Evolutionary conservation across 2,329 filamentous ascomycete species (phyloP).

Genomic region (Calonectria honghensis): DNA sequence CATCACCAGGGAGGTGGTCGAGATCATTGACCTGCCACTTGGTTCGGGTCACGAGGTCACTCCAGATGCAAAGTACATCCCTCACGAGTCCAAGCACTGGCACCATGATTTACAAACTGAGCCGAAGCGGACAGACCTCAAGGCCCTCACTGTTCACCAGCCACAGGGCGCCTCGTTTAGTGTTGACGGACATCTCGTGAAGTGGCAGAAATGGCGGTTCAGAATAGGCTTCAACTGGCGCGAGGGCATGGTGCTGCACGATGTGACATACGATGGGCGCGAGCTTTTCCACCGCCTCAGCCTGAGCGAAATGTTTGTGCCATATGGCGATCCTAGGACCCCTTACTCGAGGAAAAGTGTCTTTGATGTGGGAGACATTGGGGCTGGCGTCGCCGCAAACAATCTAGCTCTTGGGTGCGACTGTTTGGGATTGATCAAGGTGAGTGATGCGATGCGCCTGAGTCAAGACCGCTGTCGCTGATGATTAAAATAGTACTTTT

Average conservation of each 20-base stretch:
- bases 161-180: conserved; percentile 81
- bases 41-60: conserved; percentile 37
- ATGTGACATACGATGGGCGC: conserved; percentile 79
- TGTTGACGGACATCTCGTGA: conserved; percentile 68
- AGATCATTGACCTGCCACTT: conserved; percentile 42
- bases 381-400: conserved; percentile 81
- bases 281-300: conserved; percentile 81
- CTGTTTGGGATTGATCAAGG: conserved; percentile 77
- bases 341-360: conserved; percentile 82
- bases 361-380: conserved; percentile 83
- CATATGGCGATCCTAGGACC: conserved; percentile 79
- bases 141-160: conserved; percentile 84
- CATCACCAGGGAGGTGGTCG: conserved; percentile 41
- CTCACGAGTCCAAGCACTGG: conserved; percentile 62
- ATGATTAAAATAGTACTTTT: conserved; percentile 71
- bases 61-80: conserved; percentile 29
- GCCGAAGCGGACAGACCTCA: conserved; percentile 70
- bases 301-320: conserved; percentile 82
- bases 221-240: conserved; percentile 81
- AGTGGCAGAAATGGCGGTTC: conserved; percentile 83
- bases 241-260: conserved; percentile 82
- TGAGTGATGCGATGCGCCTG: neutral
- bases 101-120: conserved; percentile 64
- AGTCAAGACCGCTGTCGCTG: neutral
- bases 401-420: conserved; percentile 83